Evolutionary conservation across 208 protist species (phyloP).

Genomic region (Acanthamoeba lugdunensis): DNA sequence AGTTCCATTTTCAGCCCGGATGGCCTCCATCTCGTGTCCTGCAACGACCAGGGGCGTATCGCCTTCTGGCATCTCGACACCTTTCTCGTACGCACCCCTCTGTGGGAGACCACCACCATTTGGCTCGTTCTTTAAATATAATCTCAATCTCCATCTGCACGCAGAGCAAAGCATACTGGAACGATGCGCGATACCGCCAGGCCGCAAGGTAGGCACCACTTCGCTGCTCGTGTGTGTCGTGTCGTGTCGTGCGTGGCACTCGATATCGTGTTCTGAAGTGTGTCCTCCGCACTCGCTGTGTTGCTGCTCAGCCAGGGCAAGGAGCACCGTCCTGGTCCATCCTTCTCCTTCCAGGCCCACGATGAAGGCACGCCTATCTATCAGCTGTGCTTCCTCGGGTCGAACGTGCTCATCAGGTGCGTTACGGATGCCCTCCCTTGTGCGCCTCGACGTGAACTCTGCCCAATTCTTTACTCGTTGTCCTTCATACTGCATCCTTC

Average conservation of each 20-base stretch:
- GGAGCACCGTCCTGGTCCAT: constrained; percentile 4
- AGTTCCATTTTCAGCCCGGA: constrained; percentile 35
- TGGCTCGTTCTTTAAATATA: background rate
- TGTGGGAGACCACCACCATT: background rate
- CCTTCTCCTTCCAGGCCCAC: constrained; percentile 25
- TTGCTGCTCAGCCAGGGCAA: background rate
- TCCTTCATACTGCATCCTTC: background rate
- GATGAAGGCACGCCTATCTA: constrained; percentile 35
- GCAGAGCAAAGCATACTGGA: constrained; percentile 19
- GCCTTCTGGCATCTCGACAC: constrained; percentile 24
- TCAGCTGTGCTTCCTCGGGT: constrained; percentile 22
- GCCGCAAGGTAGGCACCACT: background rate
- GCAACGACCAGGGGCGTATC: constrained; percentile 31
- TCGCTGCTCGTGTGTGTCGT: background rate
- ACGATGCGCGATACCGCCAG: constrained; percentile 8
- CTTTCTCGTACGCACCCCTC: constrained; percentile 8
- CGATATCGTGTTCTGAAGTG: background rate
- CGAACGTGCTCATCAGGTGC: constrained; percentile 42
- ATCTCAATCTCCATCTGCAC: background rate
- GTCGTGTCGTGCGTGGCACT: background rate
- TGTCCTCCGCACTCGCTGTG: background rate
- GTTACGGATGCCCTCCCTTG: background rate
- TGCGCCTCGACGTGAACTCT: too few species aligned
- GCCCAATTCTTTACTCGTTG: background rate
- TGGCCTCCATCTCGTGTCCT: constrained; percentile 38